Evolutionary conservation across 164 flowering plant genomes (phyloP).

Genomic region (Amborella trichopoda): DNA sequence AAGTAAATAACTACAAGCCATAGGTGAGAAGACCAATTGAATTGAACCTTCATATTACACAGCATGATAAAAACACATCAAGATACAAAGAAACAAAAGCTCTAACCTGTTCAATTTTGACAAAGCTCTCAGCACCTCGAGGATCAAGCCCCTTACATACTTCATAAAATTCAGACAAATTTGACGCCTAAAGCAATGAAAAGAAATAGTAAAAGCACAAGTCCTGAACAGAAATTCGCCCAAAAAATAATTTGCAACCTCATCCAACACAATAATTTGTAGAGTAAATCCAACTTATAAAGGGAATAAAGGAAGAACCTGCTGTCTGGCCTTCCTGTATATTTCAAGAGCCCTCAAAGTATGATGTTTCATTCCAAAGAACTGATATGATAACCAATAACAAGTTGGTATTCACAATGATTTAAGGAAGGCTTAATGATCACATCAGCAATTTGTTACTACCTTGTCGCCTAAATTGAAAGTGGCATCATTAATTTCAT

Average conservation of each 20-base stretch:
- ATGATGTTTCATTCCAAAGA: conserved; percentile 98
- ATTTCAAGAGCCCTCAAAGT: conserved; percentile 82
- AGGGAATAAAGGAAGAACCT: conserved; percentile 31
- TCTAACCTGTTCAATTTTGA: conserved; percentile 99
- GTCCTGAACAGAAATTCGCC: no score
- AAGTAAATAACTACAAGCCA: no score
- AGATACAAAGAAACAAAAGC: no score
- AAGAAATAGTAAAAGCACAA: no score
- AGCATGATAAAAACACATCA: no score
- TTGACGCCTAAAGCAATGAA: conserved; percentile 64
- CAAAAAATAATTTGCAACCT: no score
- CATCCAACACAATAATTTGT: no score
- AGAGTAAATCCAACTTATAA: neutral
- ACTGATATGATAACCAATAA: conserved; percentile 34
- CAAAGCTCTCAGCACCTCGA: conserved; percentile 84
- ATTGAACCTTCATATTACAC: no score
- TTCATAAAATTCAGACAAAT: conserved; percentile 89
- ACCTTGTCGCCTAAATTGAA: conserved; percentile 97
- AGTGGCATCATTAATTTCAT: conserved; percentile 81
- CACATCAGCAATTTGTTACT: neutral
- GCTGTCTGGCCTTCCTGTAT: conserved; percentile 73
- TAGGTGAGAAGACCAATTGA: no score
- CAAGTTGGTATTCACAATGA: neutral
- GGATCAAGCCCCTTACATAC: conserved; percentile 78
- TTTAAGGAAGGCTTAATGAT: neutral